These are phyloP conservation scores for Nakataea oryzae DNA, from an alignment of 2,329 filamentous ascomycete genomes.

Conservation along the genomic window DNA sequence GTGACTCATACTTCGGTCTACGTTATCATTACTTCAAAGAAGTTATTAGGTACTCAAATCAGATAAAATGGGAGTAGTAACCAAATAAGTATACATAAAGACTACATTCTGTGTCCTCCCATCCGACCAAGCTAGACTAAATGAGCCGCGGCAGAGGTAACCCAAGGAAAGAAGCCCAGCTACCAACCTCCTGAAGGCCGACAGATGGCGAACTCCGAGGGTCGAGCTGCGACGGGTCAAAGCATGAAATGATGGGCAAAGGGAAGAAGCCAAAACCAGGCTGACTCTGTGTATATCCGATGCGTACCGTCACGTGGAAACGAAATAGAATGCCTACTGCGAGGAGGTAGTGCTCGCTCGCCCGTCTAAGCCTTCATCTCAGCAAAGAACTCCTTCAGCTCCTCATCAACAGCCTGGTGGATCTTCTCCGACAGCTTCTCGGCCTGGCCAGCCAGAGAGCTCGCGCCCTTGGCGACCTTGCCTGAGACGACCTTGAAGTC, in stretches of 20 bases:
- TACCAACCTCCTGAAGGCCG: not conserved
- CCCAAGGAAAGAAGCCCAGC: no score
- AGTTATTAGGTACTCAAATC: not conserved
- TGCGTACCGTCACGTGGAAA: not conserved
- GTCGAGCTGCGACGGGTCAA: not conserved
- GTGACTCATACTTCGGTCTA: no score
- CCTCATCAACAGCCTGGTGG: conserved; percentile 49
- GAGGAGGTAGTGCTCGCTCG: not conserved
- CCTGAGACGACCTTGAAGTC: conserved; percentile 50
- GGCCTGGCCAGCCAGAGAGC: conserved; percentile 42
- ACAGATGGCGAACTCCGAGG: not conserved
- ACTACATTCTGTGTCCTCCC: not conserved
- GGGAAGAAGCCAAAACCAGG: not conserved
- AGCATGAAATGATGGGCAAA: not conserved
- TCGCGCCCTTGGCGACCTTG: conserved; percentile 43
- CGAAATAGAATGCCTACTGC: not conserved
- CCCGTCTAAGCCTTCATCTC: conserved; percentile 20
- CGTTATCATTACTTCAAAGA: no score
- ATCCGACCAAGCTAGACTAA: not conserved
- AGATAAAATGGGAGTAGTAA: not conserved
- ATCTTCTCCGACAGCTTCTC: conserved; percentile 55
- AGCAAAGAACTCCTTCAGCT: conserved; percentile 49
- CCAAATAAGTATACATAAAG: not conserved
- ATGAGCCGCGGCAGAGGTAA: no score
- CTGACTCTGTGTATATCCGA: not conserved